Conservation (phyloP, 2,329 filamentous ascomycete species). For the Chalara sp. region DNA sequence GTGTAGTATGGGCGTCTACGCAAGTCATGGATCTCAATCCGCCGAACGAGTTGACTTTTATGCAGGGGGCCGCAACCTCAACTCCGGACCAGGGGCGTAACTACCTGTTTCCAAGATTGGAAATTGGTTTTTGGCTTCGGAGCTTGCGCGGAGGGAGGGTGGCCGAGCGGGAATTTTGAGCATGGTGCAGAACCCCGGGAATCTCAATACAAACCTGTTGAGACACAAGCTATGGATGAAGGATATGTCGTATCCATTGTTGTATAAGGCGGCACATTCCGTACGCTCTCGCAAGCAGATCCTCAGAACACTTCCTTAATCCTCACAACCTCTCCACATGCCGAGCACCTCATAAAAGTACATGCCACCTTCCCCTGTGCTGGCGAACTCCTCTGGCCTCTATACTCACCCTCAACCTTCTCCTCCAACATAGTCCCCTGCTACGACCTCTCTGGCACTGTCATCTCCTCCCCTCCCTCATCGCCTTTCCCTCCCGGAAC, state of each 20-base stretch:
- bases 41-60: background rate
- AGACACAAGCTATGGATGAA: background rate
- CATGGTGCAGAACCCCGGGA: constrained; percentile 16
- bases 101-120: constrained; percentile 14
- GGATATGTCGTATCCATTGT: background rate
- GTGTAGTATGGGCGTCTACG: constrained; percentile 13
- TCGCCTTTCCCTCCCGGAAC: constrained; percentile 33
- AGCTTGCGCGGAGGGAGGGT: constrained; percentile 4
- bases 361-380: constrained; percentile 8
- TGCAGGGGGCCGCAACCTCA: background rate
- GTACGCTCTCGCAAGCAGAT: background rate
- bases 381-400: constrained; percentile 37
- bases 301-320: background rate
- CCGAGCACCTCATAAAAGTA: background rate
- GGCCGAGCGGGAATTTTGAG: constrained; percentile 9
- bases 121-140: constrained; percentile 13
- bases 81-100: constrained; percentile 3
- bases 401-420: background rate
- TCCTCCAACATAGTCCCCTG: constrained; percentile 27
- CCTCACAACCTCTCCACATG: background rate
- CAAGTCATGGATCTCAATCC: constrained; percentile 1
- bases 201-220: constrained; percentile 8
- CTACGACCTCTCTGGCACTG: constrained; percentile 34
- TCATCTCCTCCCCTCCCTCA: constrained; percentile 28
- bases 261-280: background rate